These are phyloP conservation scores for Staphylotrichum longicolle DNA, from an alignment of 495 filamentous ascomycete species.

Conservation along the genomic window DNA sequence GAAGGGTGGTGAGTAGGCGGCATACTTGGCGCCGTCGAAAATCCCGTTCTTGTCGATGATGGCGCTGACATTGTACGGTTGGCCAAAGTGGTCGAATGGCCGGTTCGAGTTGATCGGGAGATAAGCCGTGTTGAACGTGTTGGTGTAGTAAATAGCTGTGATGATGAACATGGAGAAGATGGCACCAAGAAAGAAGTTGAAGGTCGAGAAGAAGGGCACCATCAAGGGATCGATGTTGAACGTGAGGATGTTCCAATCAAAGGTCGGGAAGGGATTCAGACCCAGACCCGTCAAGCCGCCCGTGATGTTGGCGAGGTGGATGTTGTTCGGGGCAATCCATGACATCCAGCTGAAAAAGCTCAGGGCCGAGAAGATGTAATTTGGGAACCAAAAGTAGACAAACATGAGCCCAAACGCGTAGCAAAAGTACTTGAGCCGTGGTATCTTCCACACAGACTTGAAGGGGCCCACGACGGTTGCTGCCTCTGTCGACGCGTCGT, in stretches of 20 bases:
- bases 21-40: slow-evolving; percentile 39
- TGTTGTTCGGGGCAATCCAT: slow-evolving; percentile 44
- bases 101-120: slow-evolving; percentile 42
- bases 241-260: slow-evolving; percentile 45
- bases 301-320: slow-evolving; percentile 32
- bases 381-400: slow-evolving; percentile 47
- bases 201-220: slow-evolving; percentile 46
- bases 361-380: slow-evolving; percentile 42
- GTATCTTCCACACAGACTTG: slow-evolving; percentile 33
- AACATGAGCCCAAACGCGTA: slow-evolving; percentile 40
- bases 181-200: slow-evolving; percentile 41
- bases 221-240: slow-evolving; percentile 40
- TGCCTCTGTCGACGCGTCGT: slow-evolving; percentile 34
- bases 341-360: slow-evolving; percentile 44
- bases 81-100: slow-evolving; percentile 40
- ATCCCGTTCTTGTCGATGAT: slow-evolving; percentile 38
- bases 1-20: slow-evolving; percentile 43
- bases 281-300: slow-evolving; percentile 38
- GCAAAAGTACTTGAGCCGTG: slow-evolving; percentile 39
- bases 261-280: slow-evolving; percentile 42
- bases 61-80: slow-evolving; percentile 38
- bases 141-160: slow-evolving; percentile 39
- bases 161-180: slow-evolving; percentile 34
- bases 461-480: slow-evolving; percentile 35
- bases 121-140: slow-evolving; percentile 41